Conservation (phyloP, 352 stramenopile genomes). For the Phytophthora tentaculata region DNA sequence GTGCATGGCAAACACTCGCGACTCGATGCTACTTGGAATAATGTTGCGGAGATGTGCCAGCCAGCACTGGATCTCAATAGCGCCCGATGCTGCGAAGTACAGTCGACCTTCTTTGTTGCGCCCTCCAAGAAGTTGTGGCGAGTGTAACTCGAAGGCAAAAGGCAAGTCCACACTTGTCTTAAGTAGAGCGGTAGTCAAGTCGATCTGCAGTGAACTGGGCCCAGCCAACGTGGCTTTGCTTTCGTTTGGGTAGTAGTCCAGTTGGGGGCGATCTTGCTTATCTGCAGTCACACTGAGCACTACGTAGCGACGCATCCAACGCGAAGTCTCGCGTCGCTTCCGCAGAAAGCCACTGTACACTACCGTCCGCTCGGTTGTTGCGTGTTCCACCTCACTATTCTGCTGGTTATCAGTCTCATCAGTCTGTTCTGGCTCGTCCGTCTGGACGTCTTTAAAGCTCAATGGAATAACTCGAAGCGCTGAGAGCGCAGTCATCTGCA, state of each 20-base stretch:
- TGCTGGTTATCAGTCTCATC: conserved; percentile 16
- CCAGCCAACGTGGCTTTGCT: conserved; percentile 46
- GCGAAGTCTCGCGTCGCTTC: conserved; percentile 80
- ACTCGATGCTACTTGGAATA: conserved; percentile 75
- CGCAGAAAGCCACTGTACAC: conserved; percentile 67
- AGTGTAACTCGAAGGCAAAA: conserved; percentile 91
- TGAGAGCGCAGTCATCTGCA: conserved; percentile 13
- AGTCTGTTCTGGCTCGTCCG: conserved; percentile 20
- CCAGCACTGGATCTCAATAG: conserved; percentile 92
- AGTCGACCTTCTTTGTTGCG: conserved; percentile 89
- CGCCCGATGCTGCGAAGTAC: conserved; percentile 85
- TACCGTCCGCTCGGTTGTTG: conserved; percentile 25
- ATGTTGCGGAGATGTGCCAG: conserved; percentile 82
- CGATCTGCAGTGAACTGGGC: conserved; percentile 60
- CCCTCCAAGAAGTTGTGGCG: conserved; percentile 79
- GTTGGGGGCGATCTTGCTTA: conserved; percentile 44
- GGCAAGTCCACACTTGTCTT: conserved; percentile 84
- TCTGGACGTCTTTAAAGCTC: not conserved
- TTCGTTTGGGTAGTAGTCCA: conserved; percentile 77
- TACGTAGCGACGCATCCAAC: conserved; percentile 83
- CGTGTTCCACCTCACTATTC: not conserved
- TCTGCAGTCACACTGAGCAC: conserved; percentile 50
- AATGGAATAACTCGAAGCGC: not conserved
- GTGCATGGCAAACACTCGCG: conserved; percentile 84
- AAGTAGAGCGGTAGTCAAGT: conserved; percentile 68